Conservation (phyloP, 371 early-diverging fungal species). For the Haplosporangium sp. region DNA sequence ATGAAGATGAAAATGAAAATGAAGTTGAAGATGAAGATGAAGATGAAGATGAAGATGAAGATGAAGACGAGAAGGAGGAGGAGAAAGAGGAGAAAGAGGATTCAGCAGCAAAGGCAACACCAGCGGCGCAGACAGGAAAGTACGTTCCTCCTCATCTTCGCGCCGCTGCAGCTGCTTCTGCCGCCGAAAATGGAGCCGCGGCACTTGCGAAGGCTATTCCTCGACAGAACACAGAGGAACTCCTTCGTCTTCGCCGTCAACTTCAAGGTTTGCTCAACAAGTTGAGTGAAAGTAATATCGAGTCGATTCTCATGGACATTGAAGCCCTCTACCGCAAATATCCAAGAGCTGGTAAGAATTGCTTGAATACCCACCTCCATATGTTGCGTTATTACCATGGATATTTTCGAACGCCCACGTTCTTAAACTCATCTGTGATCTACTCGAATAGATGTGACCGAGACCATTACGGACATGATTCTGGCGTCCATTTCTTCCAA, state of each 20-base stretch:
- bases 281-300: constrained; percentile 92
- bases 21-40: constrained; percentile 15
- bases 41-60: constrained; percentile 25
- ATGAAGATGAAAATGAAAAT: constrained; percentile 23
- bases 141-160: constrained; percentile 95
- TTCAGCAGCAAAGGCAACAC: constrained; percentile 29
- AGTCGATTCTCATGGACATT: constrained; percentile 82
- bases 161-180: constrained; percentile 58
- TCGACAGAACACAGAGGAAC: constrained; percentile 65
- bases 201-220: constrained; percentile 52
- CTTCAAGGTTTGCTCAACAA: constrained; percentile 91
- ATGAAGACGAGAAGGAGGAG: constrained; percentile 30
- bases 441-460: constrained; percentile 79
- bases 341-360: constrained; percentile 78
- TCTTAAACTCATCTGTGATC: background rate
- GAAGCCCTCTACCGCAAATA: constrained; percentile 84
- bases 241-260: constrained; percentile 76
- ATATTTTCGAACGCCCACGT: background rate
- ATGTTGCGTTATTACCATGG: background rate
- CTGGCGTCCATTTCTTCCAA: constrained; percentile 81
- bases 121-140: constrained; percentile 58
- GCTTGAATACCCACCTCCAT: background rate
- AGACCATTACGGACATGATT: constrained; percentile 82
- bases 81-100: constrained; percentile 41
- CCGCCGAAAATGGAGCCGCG: constrained; percentile 39